Base-by-base conservation (phyloP, 2,329 filamentous ascomycete species). In the Magnaporthiopsis poae region DNA sequence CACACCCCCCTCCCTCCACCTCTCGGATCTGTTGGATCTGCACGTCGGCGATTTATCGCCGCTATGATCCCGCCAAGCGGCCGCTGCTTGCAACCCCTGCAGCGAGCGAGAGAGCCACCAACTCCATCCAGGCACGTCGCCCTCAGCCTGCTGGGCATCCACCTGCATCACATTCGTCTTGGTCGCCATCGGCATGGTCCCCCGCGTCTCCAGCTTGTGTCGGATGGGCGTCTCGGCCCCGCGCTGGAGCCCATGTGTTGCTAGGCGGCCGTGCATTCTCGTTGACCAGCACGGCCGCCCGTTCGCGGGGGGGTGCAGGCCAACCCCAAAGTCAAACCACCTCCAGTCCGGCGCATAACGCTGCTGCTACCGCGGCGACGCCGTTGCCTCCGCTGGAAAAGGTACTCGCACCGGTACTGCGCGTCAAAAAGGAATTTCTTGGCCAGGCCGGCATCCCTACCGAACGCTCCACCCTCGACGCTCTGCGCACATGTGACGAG, bases 381-480 rank as follows among this genome's bases (percentile, higher is more conserved):
- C 39, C 39, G 39, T 46, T 75, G 52, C 74, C 76, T 5, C 77
- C 81, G 68, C 73, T 80, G 27, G 71, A 75, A 62, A 77, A 79
- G 67, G 74, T 83, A 59, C 75, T 76, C 36, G 72, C 73, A 59
- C 74, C 79, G 21, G 80, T 81, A 39, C 75, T 79, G 68, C 78
- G 77, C 59, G 78, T 79, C 68, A 75, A 74, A 66, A 76, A 77
- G 66, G 77, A 77, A 66, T 81, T 84, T 64, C 71, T 82, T 56
- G 77, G 76, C 27, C 77, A 79, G 13, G 75, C 78, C 63, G 79
- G 78, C 60, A 79, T 83, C 39, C 82, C 81, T 0, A 74, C 78
- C 1, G 77, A 80, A 68, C 73, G 78, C 66, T 74, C 80, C 66
- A 81, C 80, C 3, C 73, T 75, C 9, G 75, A 76, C 2, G 80